Conservation (phyloP, 2,329 filamentous ascomycete genomes). For the Trichoderma sp. region DNA sequence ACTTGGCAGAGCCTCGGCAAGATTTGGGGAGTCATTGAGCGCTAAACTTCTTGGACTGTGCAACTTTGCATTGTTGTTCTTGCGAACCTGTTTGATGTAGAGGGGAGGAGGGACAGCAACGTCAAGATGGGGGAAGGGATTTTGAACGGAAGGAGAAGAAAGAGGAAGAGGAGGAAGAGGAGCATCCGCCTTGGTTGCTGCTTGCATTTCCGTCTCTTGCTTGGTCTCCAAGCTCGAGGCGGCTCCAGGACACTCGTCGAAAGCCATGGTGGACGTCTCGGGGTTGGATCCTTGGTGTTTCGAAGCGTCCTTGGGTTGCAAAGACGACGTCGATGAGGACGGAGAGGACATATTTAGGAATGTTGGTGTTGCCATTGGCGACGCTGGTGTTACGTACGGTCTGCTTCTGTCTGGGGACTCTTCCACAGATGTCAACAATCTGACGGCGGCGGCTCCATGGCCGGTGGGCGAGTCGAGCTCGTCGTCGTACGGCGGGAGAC, state of each 20-base stretch:
- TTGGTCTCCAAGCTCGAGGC: conserved; percentile 5
- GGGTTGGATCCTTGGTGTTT: not conserved
- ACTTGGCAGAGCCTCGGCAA: conserved; percentile 43
- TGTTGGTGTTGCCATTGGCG: conserved; percentile 18
- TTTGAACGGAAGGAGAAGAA: conserved; percentile 12
- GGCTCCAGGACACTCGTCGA: conserved; percentile 19
- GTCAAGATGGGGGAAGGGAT: conserved; percentile 9
- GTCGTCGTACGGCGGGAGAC: conserved; percentile 51
- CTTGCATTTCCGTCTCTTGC: conserved; percentile 4
- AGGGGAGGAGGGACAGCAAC: not conserved
- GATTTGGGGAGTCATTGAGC: conserved; percentile 30
- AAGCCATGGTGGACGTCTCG: conserved; percentile 1
- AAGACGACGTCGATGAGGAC: conserved; percentile 2
- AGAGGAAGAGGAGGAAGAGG: conserved; percentile 1
- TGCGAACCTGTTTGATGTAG: not conserved
- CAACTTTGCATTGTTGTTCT: conserved; percentile 46
- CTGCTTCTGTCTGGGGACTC: conserved; percentile 38
- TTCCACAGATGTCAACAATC: conserved; percentile 62
- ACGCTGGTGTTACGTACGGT: conserved; percentile 19
- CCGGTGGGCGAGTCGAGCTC: conserved; percentile 49
- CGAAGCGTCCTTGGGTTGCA: conserved; percentile 10
- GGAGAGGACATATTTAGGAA: conserved; percentile 10
- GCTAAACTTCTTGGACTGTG: conserved; percentile 34
- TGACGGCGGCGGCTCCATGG: conserved; percentile 52
- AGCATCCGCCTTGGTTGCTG: conserved; percentile 13